These are phyloP conservation scores for Hamamelis virginiana DNA, from an alignment of 164 flowering plant genomes.

Conservation along the genomic window DNA sequence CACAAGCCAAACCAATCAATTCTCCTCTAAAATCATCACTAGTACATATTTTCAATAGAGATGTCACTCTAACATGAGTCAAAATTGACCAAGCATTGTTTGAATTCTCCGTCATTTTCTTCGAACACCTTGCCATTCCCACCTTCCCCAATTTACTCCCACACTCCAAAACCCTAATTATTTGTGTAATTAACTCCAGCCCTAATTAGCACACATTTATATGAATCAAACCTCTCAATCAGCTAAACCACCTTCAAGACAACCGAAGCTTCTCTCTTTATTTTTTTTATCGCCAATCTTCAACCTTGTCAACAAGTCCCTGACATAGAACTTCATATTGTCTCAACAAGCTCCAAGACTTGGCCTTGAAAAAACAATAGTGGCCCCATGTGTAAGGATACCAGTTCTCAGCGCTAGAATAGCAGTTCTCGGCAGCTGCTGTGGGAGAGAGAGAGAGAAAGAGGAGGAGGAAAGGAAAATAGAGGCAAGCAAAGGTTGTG, in stretches of 20 bases:
- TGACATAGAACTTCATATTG: constrained; percentile 69
- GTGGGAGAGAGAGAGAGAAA: too few species aligned
- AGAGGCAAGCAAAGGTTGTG: too few species aligned
- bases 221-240: constrained; percentile 48
- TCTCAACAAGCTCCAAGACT: constrained; percentile 50
- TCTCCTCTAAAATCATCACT: constrained; percentile 33
- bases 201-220: constrained; percentile 40
- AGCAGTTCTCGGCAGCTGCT: too few species aligned
- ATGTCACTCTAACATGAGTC: constrained; percentile 88
- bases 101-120: constrained; percentile 68
- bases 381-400: constrained; percentile 41
- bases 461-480: too few species aligned
- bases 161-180: constrained; percentile 66
- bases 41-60: constrained; percentile 54
- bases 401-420: too few species aligned
- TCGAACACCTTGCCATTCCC: constrained; percentile 44
- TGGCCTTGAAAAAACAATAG: constrained; percentile 76
- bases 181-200: constrained; percentile 60
- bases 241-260: constrained; percentile 37
- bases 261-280: constrained; percentile 68
- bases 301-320: constrained; percentile 69
- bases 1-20: constrained; percentile 52
- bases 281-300: constrained; percentile 62
- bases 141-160: constrained; percentile 46
- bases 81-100: constrained; percentile 94